These are phyloP conservation scores for Fusarium dlaminii DNA, from an alignment of 2,329 filamentous ascomycete genomes.

Conservation along the genomic window DNA sequence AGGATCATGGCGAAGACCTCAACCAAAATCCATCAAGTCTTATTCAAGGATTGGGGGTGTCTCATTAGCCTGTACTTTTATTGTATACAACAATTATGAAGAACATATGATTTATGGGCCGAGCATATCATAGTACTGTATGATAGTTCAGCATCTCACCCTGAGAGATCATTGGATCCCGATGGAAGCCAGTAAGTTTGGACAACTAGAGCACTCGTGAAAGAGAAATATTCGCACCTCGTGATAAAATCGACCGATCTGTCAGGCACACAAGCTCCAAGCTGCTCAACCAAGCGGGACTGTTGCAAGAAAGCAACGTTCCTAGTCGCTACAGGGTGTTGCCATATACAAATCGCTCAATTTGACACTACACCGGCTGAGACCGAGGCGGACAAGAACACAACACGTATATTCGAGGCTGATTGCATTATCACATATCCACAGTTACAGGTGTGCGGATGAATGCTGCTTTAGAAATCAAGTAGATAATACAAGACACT, in stretches of 20 bases:
- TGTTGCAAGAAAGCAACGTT: conserved; percentile 15
- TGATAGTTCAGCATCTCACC: not conserved
- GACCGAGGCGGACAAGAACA: conserved; percentile 8
- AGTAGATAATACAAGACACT: conserved; percentile 26
- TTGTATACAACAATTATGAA: conserved; percentile 24
- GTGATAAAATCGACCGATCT: conserved; percentile 31
- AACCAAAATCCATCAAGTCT: not conserved
- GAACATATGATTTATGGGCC: not conserved
- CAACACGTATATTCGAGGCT: conserved; percentile 25
- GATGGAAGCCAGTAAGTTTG: not conserved
- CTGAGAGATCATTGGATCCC: not conserved
- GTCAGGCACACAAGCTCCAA: not conserved
- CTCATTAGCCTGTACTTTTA: conserved; percentile 34
- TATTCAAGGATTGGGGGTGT: not conserved
- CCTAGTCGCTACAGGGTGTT: conserved; percentile 7
- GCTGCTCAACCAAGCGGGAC: not conserved
- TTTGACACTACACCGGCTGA: conserved; percentile 15
- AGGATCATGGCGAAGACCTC: not conserved
- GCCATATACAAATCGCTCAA: conserved; percentile 27
- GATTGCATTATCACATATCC: conserved; percentile 15
- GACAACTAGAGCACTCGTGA: not conserved
- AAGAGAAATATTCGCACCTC: conserved; percentile 1
- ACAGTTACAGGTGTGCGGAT: conserved; percentile 7
- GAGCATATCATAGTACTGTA: not conserved
- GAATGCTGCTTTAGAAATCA: not conserved